Evolutionary conservation across 345 rosid genomes (phyloP).

Genomic region (Zanthoxylum bungeanum): DNA sequence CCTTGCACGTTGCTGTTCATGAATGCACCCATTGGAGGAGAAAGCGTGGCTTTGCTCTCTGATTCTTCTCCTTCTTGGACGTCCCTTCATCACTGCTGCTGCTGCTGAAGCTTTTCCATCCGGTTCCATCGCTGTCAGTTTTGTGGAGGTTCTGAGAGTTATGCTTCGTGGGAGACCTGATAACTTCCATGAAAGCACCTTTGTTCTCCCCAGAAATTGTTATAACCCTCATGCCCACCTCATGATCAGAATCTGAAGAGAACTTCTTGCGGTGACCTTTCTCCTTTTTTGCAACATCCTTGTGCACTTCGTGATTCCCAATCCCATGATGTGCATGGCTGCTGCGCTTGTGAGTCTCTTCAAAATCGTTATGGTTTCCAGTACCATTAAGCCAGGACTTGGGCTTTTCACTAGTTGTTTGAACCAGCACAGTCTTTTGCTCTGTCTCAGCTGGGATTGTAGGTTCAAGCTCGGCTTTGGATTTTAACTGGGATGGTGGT

Average conservation of each 20-base stretch:
- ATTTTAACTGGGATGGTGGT: too few relatives aligned
- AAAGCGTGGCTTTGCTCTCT: constrained; percentile 14
- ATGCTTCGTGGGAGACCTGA: constrained; percentile 40
- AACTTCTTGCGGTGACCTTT: constrained; percentile 31
- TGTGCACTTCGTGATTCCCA: constrained; percentile 15
- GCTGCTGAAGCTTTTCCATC: too few relatives aligned
- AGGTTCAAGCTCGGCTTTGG: constrained; percentile 32
- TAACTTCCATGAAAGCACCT: constrained; percentile 83
- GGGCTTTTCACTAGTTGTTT: too few relatives aligned
- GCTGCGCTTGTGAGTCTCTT: constrained; percentile 17
- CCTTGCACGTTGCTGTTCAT: constrained; percentile 94
- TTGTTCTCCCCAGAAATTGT: constrained; percentile 88
- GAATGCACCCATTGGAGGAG: too few relatives aligned
- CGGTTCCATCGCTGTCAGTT: constrained; percentile 21
- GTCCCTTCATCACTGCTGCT: constrained; percentile 38
- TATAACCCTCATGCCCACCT: constrained; percentile 45
- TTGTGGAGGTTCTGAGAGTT: constrained; percentile 18
- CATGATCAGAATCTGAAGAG: constrained; percentile 43
- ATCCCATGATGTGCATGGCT: constrained; percentile 14
- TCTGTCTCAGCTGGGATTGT: constrained; percentile 46
- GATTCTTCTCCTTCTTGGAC: constrained; percentile 28
- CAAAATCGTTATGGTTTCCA: constrained; percentile 14
- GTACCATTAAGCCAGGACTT: constrained; percentile 13
- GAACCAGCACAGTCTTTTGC: constrained; percentile 63
- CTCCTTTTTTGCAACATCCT: constrained; percentile 13